These are phyloP conservation scores for Monosporascus sp. DNA, from an alignment of 2,329 filamentous ascomycete genomes.

Conservation along the genomic window DNA sequence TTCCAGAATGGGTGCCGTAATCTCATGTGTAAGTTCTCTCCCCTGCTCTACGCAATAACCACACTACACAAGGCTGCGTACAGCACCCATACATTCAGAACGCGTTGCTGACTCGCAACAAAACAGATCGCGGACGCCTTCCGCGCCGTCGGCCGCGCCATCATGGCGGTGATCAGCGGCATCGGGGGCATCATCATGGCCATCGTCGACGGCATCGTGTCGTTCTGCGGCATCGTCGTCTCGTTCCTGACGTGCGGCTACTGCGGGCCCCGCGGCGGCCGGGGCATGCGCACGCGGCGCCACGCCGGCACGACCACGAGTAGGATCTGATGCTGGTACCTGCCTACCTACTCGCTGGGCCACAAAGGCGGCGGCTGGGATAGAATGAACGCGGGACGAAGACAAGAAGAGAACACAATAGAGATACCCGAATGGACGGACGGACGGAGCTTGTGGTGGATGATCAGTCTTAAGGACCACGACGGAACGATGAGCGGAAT, in stretches of 20 bases:
- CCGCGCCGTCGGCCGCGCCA: slow-evolving; percentile 58
- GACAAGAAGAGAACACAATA: too few relatives aligned
- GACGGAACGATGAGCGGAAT: too few relatives aligned
- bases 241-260: slow-evolving; percentile 57
- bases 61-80: too few relatives aligned
- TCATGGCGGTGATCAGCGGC: slow-evolving; percentile 65
- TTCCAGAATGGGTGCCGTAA: slow-evolving; percentile 71
- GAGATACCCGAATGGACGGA: neutral
- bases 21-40: slow-evolving; percentile 67
- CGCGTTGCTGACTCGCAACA: slow-evolving; percentile 21
- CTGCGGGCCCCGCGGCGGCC: slow-evolving; percentile 25
- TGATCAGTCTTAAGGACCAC: too few relatives aligned
- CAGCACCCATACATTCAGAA: too few relatives aligned
- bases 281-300: slow-evolving; percentile 11
- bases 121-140: slow-evolving; percentile 53
- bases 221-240: slow-evolving; percentile 62
- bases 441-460: too few relatives aligned
- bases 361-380: too few relatives aligned
- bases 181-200: slow-evolving; percentile 61
- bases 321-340: slow-evolving; percentile 26
- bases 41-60: neutral
- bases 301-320: slow-evolving; percentile 27
- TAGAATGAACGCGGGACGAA: too few relatives aligned
- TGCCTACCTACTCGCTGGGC: too few relatives aligned
- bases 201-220: slow-evolving; percentile 63